phyloP scores from a whole-genome alignment of 2,329 filamentous ascomycete genomes.

The Geosmithia morbida region DNA sequence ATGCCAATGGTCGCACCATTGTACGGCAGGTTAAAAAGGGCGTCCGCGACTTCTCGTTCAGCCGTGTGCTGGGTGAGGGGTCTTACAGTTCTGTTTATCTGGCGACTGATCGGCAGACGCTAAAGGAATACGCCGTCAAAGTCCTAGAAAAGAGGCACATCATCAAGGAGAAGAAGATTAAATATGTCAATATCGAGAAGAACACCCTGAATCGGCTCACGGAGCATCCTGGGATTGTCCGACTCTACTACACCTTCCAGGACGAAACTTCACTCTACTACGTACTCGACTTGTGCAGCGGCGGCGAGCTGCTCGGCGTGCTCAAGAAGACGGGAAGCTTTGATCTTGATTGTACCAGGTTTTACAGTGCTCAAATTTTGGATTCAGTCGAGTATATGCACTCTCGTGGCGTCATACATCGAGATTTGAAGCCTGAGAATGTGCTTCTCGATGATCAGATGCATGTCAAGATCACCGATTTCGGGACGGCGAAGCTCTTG shows the following conservation, averaged over 20 bases:
- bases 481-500: constrained; percentile 92
- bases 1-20: constrained; percentile 70
- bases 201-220: constrained; percentile 93
- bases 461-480: constrained; percentile 98
- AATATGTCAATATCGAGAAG: constrained; percentile 99
- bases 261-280: constrained; percentile 95
- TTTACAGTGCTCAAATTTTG: constrained; percentile 91
- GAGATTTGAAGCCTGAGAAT: constrained; percentile 94
- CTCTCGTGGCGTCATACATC: constrained; percentile 85
- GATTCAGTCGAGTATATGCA: constrained; percentile 99
- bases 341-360: constrained; percentile 84
- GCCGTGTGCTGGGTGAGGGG: constrained; percentile 79
- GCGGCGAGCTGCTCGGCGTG: constrained; percentile 82
- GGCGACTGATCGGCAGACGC: constrained; percentile 81
- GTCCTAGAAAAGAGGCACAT: constrained; percentile 97
- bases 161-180: constrained; percentile 99
- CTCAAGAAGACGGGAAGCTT: constrained; percentile 92
- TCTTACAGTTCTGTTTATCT: constrained; percentile 95
- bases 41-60: constrained; percentile 92
- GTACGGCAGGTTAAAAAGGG: constrained; percentile 87
- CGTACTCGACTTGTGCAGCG: constrained; percentile 83
- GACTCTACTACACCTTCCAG: constrained; percentile 97
- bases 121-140: constrained; percentile 96
- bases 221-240: constrained; percentile 90
- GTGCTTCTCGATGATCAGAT: constrained; percentile 89